phyloP scores from a whole-genome alignment of 768 basidiomycete genomes.

The Lyophyllum shimeji region DNA sequence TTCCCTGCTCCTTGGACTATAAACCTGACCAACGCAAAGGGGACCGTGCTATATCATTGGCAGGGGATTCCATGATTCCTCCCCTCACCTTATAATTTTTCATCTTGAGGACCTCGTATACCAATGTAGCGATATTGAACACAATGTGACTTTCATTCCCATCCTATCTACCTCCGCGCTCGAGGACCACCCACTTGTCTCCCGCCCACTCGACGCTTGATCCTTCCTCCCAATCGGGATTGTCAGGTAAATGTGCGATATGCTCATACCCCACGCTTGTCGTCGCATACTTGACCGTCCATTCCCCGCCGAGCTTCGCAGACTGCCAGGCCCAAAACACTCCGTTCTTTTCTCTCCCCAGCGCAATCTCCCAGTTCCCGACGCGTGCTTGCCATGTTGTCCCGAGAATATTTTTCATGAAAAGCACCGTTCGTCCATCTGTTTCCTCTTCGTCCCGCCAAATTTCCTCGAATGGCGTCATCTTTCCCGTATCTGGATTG shows the following conservation, averaged over 20 bases:
- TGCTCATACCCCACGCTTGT: not conserved
- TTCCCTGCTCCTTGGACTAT: not conserved
- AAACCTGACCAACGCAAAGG: conserved; percentile 36
- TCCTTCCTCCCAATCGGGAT: conserved; percentile 12
- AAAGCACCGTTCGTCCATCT: conserved; percentile 8
- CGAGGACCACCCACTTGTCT: conserved; percentile 14
- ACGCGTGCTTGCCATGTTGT: conserved; percentile 18
- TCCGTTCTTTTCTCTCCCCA: conserved; percentile 12
- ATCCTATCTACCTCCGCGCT: conserved; percentile 1
- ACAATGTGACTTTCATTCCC: not conserved
- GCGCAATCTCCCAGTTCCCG: conserved; percentile 15
- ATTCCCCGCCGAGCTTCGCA: conserved; percentile 1
- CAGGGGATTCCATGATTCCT: conserved; percentile 47
- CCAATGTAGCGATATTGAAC: conserved; percentile 2
- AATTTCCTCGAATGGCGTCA: conserved; percentile 30
- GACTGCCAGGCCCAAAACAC: conserved; percentile 23
- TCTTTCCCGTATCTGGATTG: conserved; percentile 27
- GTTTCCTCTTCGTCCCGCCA: conserved; percentile 29
- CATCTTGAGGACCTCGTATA: not conserved
- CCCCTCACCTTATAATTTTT: not conserved
- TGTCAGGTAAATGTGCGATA: conserved; percentile 11
- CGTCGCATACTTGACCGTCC: conserved; percentile 9
- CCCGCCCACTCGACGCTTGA: conserved; percentile 10
- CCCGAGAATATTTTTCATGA: conserved; percentile 14
- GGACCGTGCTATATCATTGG: conserved; percentile 70